phyloP scores from a whole-genome alignment of 2,329 filamentous ascomycete species.

The Venturiaceae sp. region DNA sequence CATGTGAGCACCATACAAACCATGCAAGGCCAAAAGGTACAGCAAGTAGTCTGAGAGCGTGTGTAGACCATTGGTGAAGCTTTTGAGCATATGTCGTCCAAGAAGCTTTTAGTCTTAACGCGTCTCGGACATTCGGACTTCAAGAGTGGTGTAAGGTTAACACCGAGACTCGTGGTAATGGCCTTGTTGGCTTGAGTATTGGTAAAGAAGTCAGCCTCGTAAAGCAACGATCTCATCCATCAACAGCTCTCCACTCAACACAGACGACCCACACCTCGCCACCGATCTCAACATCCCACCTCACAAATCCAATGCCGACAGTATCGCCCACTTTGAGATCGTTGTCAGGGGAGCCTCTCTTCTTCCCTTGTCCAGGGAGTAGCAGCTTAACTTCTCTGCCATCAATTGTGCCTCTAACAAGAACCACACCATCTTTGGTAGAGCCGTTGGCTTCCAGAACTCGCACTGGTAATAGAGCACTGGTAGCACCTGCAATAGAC shows the following conservation, averaged over 20 bases:
- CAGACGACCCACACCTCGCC: slow-evolving; percentile 27
- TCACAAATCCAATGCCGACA: slow-evolving; percentile 27
- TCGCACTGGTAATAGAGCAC: neutral
- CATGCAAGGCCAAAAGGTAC: neutral
- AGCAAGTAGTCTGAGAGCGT: neutral
- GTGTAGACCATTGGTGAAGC: too few relatives aligned
- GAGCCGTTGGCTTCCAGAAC: slow-evolving; percentile 7
- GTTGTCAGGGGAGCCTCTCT: slow-evolving; percentile 14
- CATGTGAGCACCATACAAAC: neutral
- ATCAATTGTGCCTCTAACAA: slow-evolving; percentile 15
- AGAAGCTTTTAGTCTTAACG: neutral
- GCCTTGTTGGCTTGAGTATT: neutral
- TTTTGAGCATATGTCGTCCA: neutral
- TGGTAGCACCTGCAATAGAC: neutral
- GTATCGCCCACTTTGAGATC: slow-evolving; percentile 17
- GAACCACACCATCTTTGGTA: slow-evolving; percentile 17
- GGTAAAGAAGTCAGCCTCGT: neutral
- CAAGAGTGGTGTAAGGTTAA: neutral
- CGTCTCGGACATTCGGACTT: neutral
- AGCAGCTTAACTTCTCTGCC: slow-evolving; percentile 14
- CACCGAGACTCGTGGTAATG: too few relatives aligned
- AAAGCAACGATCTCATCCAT: neutral
- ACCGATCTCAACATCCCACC: slow-evolving; percentile 29
- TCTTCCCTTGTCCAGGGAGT: slow-evolving; percentile 16
- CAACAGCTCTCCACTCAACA: slow-evolving; percentile 29